These are phyloP conservation scores for Globisporangium spiculum DNA, from an alignment of 352 stramenopile species.

Conservation along the genomic window DNA sequence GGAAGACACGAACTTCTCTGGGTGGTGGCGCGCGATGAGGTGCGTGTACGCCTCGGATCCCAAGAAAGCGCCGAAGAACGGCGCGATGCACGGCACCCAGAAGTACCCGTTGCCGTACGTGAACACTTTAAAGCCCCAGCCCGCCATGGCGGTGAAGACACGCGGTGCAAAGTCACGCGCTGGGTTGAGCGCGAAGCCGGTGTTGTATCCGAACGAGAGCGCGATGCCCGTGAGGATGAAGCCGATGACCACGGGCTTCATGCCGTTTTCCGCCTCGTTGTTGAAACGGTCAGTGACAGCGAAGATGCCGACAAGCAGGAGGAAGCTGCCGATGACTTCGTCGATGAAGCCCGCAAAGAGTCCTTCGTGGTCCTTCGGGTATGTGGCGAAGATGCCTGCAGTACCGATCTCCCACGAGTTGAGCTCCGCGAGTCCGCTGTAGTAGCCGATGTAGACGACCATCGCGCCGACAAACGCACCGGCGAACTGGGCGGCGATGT, in stretches of 20 bases:
- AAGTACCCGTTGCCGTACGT: conserved; percentile 70
- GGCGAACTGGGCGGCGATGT: conserved; percentile 56
- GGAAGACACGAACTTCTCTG: conserved; percentile 41
- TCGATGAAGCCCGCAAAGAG: conserved; percentile 59
- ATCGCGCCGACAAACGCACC: conserved; percentile 64
- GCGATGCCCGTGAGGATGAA: conserved; percentile 73
- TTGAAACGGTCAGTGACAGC: conserved; percentile 71
- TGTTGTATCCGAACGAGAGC: conserved; percentile 80
- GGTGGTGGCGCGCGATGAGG: conserved; percentile 63
- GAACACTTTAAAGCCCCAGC: conserved; percentile 70
- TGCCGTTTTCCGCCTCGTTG: conserved; percentile 60
- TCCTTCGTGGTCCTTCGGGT: conserved; percentile 63
- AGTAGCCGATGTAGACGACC: conserved; percentile 68
- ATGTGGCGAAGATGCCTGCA: conserved; percentile 70
- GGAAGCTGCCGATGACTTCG: conserved; percentile 54
- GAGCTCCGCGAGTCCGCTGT: conserved; percentile 47
- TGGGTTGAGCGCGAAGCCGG: conserved; percentile 70
- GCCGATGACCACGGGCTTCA: conserved; percentile 68
- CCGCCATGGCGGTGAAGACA: conserved; percentile 57
- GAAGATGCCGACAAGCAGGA: conserved; percentile 69
- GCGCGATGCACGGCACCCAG: conserved; percentile 68
- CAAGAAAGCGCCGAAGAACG: conserved; percentile 61
- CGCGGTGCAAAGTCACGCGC: conserved; percentile 67
- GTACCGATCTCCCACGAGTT: conserved; percentile 62
- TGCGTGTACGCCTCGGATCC: conserved; percentile 65